These are phyloP conservation scores for Mycena capillaripes DNA, from an alignment of 768 basidiomycete genomes.

Conservation along the genomic window DNA sequence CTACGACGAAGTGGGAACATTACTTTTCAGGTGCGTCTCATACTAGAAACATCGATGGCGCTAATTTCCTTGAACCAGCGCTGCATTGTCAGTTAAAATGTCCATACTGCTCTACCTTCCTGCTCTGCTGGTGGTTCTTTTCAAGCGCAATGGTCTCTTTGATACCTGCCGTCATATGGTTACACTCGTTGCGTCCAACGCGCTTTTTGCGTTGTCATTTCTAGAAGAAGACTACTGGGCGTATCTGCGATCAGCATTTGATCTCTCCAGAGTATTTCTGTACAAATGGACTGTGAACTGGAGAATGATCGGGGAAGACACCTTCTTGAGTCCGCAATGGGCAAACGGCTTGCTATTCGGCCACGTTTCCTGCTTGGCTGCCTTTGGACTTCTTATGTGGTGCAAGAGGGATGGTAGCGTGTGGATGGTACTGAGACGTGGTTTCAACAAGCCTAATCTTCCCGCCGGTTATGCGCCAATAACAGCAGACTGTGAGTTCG, in stretches of 20 bases:
- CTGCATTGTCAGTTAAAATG: conserved; percentile 96
- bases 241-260: conserved; percentile 86
- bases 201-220: conserved; percentile 79
- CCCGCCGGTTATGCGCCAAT: conserved; percentile 64
- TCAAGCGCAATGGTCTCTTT: conserved; percentile 77
- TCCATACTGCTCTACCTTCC: conserved; percentile 92
- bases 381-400: conserved; percentile 85
- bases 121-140: conserved; percentile 85
- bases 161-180: conserved; percentile 65
- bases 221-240: conserved; percentile 68
- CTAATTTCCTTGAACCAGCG: conserved; percentile 53
- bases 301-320: conserved; percentile 86
- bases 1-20: conserved; percentile 71
- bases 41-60: conserved; percentile 21
- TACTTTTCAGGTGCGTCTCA: conserved; percentile 80
- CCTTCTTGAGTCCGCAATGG: conserved; percentile 77
- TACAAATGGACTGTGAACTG: conserved; percentile 99
- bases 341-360: conserved; percentile 74
- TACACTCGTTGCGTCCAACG: conserved; percentile 64
- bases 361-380: conserved; percentile 71
- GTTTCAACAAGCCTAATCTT: conserved; percentile 62
- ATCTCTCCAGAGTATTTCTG: conserved; percentile 89
- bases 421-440: conserved; percentile 65
- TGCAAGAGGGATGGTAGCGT: conserved; percentile 81
- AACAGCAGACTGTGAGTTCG: conserved; percentile 74